A percentile compares a stretch with the other conserved stretches of the same genome.
Conservation (phyloP, 202 grass and related monocot species). For the Zizania palustris region DNA sequence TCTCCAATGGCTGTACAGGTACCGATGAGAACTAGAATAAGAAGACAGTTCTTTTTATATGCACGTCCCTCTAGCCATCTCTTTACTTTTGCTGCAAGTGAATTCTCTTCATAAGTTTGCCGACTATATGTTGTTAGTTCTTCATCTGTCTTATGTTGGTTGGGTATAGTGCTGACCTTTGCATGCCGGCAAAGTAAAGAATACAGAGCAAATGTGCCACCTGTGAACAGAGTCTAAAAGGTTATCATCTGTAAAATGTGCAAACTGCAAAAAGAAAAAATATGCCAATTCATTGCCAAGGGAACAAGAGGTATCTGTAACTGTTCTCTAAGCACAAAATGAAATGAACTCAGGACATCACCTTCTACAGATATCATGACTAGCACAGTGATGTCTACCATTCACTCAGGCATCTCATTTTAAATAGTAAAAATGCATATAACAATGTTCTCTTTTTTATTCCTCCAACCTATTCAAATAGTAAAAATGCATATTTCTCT, state of each 20-base stretch:
- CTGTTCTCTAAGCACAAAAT: conserved; percentile 29
- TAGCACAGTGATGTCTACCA: conserved; percentile 24
- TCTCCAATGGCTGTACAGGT: conserved; percentile 90
- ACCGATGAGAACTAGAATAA: conserved; percentile 82
- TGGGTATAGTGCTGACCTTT: conserved; percentile 93
- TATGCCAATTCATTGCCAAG: background rate
- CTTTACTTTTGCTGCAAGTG: conserved; percentile 81
- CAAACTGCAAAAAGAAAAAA: conserved; percentile 14
- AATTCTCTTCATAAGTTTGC: conserved; percentile 84
- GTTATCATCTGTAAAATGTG: conserved; percentile 17
- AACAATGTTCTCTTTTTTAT: conserved; percentile 24
- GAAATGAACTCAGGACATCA: conserved; percentile 25
- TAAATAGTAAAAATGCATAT: too few relatives aligned
- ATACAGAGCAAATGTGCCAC: conserved; percentile 97
- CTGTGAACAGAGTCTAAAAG: conserved; percentile 43
- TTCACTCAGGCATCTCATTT: conserved; percentile 36
- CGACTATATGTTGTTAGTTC: conserved; percentile 88
- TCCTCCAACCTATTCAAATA: conserved; percentile 34
- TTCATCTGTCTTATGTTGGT: conserved; percentile 92
- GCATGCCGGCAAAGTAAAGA: conserved; percentile 92
- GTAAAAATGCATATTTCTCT: conserved; percentile 35
- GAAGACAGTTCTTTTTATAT: conserved; percentile 75
- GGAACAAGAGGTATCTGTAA: background rate
- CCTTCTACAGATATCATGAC: conserved; percentile 44
- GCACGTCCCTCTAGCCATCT: conserved; percentile 73